Evolutionary conservation across 805 yeast species (phyloP), one percentile per base, ranked within the genome.

Genomic region (Candida ulmi): DNA sequence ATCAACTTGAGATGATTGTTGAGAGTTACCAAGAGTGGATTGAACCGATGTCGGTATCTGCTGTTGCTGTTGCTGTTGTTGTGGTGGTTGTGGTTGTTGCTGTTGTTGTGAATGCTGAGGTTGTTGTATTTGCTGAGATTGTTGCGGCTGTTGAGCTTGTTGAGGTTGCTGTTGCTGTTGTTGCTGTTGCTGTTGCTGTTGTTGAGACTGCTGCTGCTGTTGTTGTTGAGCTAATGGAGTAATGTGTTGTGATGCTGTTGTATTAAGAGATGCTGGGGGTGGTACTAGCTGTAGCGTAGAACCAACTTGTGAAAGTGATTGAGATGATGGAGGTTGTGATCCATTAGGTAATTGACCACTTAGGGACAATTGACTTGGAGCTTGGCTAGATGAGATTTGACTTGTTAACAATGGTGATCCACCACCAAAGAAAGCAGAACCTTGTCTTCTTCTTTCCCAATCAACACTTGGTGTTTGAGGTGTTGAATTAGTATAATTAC

Each of bases 391-490:
- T 4, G 52, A 40, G 17, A n/a, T n/a, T 43, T 48, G 50, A 28
- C 48, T 42, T n/a, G 52, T 13, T 31, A 53, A 31, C 7, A 57
- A 39, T 17, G 59, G 57, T 2, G 56, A 50, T 40, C 42, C 50
- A 38, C 40, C 52, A 45, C 61, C 69, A 62, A 74, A 76, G 52
- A 76, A 75, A 13, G 73, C 72, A 26, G 78, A 71, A 11, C 74
- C 65, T 34, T 74, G 71, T 64, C 80, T 67, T 62, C 79, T 66
- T 51, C 77, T 67, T 44, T 71, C 68, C 74, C 74, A 68, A 7
- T 65, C 69, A 36, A 58, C 62, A 30, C 40, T 47, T 8, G 74
- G 69, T 2, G 74, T 66, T 43, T 67, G 72, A 5, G 72, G 67
- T 34, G 60, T 61, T 5, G 70, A 62, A 16, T 37, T 40, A 15